These are phyloP conservation scores for Argentina anserina DNA, from an alignment of 306 rosid species.

Conservation along the genomic window DNA sequence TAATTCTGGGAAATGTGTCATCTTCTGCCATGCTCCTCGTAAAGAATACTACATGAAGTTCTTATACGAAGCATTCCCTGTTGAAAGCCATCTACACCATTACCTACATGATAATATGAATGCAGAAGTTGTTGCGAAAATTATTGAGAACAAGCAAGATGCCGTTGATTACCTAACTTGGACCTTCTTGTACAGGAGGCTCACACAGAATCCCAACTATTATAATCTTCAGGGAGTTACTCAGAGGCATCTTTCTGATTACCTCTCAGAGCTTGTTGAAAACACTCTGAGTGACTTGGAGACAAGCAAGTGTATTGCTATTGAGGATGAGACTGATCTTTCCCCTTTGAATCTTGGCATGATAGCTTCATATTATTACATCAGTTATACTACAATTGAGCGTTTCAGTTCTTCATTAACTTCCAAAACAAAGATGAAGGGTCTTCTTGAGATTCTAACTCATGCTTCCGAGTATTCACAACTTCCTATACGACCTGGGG, in stretches of 20 bases:
- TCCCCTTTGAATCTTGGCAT: conserved; percentile 84
- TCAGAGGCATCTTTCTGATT: conserved; percentile 94
- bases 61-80: conserved; percentile 92
- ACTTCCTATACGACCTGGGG: conserved; percentile 92
- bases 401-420: conserved; percentile 84
- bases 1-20: conserved; percentile 90
- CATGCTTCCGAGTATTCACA: conserved; percentile 88
- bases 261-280: conserved; percentile 91
- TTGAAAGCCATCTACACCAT: conserved; percentile 93
- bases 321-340: conserved; percentile 81
- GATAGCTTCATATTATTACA: conserved; percentile 90
- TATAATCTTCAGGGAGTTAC: conserved; percentile 96
- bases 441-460: conserved; percentile 75
- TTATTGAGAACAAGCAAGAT: conserved; percentile 92
- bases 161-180: conserved; percentile 97
- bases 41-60: conserved; percentile 95
- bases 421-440: conserved; percentile 90
- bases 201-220: conserved; percentile 91
- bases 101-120: conserved; percentile 84
- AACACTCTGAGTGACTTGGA: conserved; percentile 79
- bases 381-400: conserved; percentile 87
- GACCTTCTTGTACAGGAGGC: conserved; percentile 98
- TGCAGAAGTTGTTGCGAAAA: conserved; percentile 84
- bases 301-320: conserved; percentile 72
- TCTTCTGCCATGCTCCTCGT: conserved; percentile 92